These are phyloP conservation scores for Pichia sporocuriosa DNA, from an alignment of 805 yeast species.

Conservation along the genomic window DNA sequence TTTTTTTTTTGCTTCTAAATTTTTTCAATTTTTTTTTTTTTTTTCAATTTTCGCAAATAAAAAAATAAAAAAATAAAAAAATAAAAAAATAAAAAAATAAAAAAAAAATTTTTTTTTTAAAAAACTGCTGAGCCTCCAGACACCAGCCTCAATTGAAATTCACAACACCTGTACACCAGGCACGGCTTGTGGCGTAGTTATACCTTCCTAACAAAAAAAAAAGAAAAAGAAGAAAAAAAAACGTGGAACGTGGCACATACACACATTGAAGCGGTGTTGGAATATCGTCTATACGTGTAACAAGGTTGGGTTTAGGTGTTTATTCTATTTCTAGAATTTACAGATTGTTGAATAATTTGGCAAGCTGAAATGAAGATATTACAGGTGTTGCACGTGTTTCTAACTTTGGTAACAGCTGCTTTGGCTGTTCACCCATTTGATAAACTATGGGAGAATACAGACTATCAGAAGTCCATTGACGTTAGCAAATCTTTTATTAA, in stretches of 20 bases:
- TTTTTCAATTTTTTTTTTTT: neutral
- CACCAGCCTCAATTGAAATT: too few relatives aligned
- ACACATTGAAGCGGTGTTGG: too few relatives aligned
- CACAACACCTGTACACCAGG: neutral
- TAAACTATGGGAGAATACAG: slow-evolving; percentile 49
- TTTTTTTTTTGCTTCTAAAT: neutral
- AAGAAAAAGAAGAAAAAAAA: neutral
- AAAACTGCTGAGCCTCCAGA: neutral
- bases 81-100: too few relatives aligned
- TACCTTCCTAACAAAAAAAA: too few relatives aligned
- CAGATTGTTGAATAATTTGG: too few relatives aligned
- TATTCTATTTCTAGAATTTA: too few relatives aligned
- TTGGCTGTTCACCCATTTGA: slow-evolving; percentile 13
- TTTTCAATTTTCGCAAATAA: neutral
- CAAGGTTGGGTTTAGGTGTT: too few relatives aligned
- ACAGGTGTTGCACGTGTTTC: neutral
- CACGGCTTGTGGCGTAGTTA: too few relatives aligned
- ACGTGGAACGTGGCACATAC: slow-evolving; percentile 7
- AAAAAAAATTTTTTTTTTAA: neutral
- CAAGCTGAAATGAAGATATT: neutral
- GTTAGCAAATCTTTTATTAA: slow-evolving; percentile 58
- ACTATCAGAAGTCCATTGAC: slow-evolving; percentile 54
- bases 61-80: neutral
- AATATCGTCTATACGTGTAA: too few relatives aligned
- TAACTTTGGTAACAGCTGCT: neutral